Base-by-base conservation (phyloP, 345 rosid species). In the Psidium friedrichsthalianum region DNA sequence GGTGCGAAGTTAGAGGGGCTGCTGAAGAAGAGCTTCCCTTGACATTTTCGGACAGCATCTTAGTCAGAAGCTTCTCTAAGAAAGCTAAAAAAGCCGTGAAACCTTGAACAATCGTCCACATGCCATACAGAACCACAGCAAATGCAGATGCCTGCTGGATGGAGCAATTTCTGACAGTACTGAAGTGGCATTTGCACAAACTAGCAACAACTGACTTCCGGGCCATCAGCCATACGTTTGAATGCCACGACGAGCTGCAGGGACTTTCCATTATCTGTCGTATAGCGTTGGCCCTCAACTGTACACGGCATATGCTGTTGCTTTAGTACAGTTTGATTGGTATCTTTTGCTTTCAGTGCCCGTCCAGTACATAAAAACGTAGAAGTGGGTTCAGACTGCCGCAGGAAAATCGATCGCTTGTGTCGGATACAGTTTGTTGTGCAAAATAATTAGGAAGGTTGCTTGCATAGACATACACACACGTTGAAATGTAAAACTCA, bases 11-110 rank as follows among this genome's bases (percentile, higher is more conserved):
- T 76, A 88, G 92, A 83, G 94, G 89, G 84, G 42, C 85, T 69
- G 74, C 86, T 9, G 95, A 95, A 44, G 98, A 91, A 90, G 98
- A 96, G 84, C 93, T 92, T 85, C 98, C 98, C 20, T 84, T 96
- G 86, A 95, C 99, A 51, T 94, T 97, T 86, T 93, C 96, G 21
- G 90, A 94, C 92, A 87, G 82, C 84, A 51, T 57, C 83, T 69
- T 88, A 83, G 88, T 84, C 14, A 92, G 89, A 88, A 93, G 84
- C 87, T 95, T 96, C 88, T 96, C 96, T 1, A 90, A 89, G 52
- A 91, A 88, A 88, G 95, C 96, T 87, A 92, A 86, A 89, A 93
- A 88, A 76, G 89, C 91, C 82, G 32, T 16, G 83, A 87, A 82
- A 82, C 58, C 57, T n/a, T 82, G 84, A 82, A 51, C 47, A 51